phyloP scores from a whole-genome alignment of 148 eudicot species.

The Rhododendron ovatum region DNA sequence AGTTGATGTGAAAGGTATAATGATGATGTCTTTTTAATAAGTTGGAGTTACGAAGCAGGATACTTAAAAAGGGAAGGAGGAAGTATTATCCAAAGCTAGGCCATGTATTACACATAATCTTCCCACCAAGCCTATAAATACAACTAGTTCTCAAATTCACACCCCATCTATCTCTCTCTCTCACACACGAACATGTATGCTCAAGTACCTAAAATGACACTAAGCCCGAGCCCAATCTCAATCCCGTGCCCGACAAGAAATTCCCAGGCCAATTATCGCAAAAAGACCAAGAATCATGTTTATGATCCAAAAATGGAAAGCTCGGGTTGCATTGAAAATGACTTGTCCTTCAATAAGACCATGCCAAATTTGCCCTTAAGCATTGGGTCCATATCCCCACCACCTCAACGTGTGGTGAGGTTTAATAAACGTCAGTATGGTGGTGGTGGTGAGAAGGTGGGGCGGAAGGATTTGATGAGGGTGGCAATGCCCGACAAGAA shows the following conservation, averaged over 20 bases:
- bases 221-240: conserved; percentile 5
- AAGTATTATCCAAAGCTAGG: background rate
- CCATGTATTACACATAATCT: background rate
- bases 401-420: background rate
- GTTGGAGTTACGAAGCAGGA: too few species aligned
- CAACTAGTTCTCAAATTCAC: background rate
- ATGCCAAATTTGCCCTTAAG: conserved; percentile 23
- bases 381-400: background rate
- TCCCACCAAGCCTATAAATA: background rate
- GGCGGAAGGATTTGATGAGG: conserved; percentile 28
- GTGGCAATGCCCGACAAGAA: conserved; percentile 22
- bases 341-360: background rate
- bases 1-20: too few species aligned
- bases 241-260: conserved; percentile 31
- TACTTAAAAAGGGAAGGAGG: too few species aligned
- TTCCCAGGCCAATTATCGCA: background rate
- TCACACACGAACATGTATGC: background rate
- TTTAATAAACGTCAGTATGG: background rate
- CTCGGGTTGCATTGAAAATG: background rate
- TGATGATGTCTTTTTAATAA: too few species aligned
- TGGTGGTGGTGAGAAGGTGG: background rate
- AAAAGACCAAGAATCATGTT: background rate
- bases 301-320: background rate
- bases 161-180: background rate
- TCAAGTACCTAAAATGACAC: conserved; percentile 30